Percentiles rank a stretch among this genome's conserved stretches.
These are phyloP conservation scores for Limonium bicolor DNA, from an alignment of 148 eudicot species.

Conservation along the genomic window DNA sequence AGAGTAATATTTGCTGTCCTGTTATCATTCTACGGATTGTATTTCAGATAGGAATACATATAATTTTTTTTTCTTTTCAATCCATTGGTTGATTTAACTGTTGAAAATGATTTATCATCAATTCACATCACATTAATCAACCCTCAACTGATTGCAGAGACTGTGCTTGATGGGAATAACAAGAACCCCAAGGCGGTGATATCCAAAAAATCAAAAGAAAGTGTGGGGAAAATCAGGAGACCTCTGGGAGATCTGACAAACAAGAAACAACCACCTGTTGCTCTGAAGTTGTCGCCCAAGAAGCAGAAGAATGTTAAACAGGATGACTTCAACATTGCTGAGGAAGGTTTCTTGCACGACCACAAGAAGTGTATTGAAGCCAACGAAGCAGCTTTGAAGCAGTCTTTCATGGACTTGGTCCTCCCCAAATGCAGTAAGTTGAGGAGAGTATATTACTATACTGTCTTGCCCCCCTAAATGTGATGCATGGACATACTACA, in stretches of 20 bases:
- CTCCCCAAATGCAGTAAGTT: slow-evolving; percentile 4
- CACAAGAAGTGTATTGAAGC: slow-evolving; percentile 5
- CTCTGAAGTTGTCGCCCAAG: background rate
- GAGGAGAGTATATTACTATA: too few species aligned
- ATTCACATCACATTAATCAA: too few species aligned
- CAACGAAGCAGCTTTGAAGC: background rate
- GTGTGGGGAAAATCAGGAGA: background rate
- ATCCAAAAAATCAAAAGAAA: background rate
- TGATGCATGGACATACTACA: too few species aligned
- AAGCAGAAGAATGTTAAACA: background rate
- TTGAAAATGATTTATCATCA: background rate
- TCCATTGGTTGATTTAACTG: background rate
- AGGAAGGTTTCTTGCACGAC: slow-evolving; percentile 7
- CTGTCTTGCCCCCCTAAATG: too few species aligned
- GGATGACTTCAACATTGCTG: slow-evolving; percentile 1
- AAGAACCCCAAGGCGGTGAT: background rate
- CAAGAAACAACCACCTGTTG: slow-evolving; percentile 3
- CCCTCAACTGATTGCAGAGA: too few species aligned
- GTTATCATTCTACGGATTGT: background rate
- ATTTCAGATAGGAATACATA: background rate
- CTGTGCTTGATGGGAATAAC: slow-evolving; percentile 1
- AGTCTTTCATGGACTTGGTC: slow-evolving; percentile 1
- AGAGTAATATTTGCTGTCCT: background rate
- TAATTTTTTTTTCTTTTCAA: background rate
- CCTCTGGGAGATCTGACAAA: slow-evolving; percentile 6